Conservation (phyloP, 1,284 basidiomycete species). For the Porphyrellus sp. region DNA sequence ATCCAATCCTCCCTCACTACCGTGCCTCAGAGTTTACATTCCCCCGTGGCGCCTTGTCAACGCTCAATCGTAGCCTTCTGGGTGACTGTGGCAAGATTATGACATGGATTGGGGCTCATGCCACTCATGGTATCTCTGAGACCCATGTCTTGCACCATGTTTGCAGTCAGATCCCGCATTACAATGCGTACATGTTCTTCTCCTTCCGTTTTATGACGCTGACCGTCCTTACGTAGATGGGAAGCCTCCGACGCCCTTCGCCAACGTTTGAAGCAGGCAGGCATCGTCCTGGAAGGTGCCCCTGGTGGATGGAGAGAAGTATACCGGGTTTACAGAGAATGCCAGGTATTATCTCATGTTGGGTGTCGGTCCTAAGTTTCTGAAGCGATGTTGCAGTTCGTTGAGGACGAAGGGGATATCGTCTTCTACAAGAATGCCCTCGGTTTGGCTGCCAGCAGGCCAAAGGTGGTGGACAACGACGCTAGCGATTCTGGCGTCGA, state of each 20-base stretch:
- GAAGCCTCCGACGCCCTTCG: constrained; percentile 90
- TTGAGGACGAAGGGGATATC: constrained; percentile 90
- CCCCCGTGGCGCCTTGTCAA: constrained; percentile 91
- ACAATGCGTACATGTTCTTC: constrained; percentile 54
- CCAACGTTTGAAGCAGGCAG: constrained; percentile 65
- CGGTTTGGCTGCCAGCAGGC: constrained; percentile 72
- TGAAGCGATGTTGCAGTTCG: constrained; percentile 54
- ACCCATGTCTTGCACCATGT: constrained; percentile 93
- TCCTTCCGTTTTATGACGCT: background rate
- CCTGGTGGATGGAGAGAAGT: constrained; percentile 78
- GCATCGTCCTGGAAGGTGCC: constrained; percentile 57
- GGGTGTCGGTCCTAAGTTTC: constrained; percentile 5
- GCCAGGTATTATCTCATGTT: constrained; percentile 52
- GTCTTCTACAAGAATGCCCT: constrained; percentile 88
- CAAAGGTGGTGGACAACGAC: constrained; percentile 57
- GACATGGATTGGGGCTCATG: constrained; percentile 77
- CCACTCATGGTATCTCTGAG: constrained; percentile 87
- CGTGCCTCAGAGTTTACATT: constrained; percentile 90
- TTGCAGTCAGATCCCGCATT: constrained; percentile 92
- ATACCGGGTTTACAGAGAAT: constrained; percentile 69
- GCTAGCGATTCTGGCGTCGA: constrained; percentile 88
- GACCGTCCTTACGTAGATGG: constrained; percentile 51
- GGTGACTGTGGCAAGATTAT: constrained; percentile 73
- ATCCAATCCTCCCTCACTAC: constrained; percentile 94
- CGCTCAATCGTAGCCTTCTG: constrained; percentile 86